Conservation (phyloP, 768 basidiomycete species). For the Saitozyma podzolica region DNA sequence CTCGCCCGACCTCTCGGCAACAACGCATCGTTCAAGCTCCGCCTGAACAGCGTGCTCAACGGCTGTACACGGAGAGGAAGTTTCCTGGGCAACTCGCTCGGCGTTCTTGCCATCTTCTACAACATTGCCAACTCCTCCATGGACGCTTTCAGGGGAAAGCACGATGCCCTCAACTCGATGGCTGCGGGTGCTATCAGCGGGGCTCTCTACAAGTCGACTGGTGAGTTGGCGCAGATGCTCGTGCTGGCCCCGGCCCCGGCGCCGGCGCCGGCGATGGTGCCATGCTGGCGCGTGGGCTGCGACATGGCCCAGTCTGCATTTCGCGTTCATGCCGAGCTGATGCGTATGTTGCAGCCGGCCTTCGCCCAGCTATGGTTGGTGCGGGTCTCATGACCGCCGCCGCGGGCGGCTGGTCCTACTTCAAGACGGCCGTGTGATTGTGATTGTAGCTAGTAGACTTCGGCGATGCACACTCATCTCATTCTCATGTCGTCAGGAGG, state of each 20-base stretch:
- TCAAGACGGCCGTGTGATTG: slow-evolving; percentile 63
- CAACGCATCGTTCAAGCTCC: slow-evolving; percentile 59
- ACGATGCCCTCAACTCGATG: slow-evolving; percentile 89
- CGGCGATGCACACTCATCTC: no score
- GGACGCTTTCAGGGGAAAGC: slow-evolving; percentile 82
- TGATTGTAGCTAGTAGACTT: no score
- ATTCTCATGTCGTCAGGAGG: no score
- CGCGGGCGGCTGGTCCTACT: slow-evolving; percentile 91
- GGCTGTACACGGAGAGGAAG: slow-evolving; percentile 94
- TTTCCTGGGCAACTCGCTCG: slow-evolving; percentile 97
- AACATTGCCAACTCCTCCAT: slow-evolving; percentile 95
- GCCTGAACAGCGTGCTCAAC: slow-evolving; percentile 96
- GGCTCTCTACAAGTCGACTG: slow-evolving; percentile 87
- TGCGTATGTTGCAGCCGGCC: slow-evolving; percentile 66
- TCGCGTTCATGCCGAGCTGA: slow-evolving; percentile 14
- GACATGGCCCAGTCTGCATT: neutral
- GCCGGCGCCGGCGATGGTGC: slow-evolving; percentile 40
- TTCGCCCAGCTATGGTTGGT: slow-evolving; percentile 83
- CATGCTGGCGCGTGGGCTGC: slow-evolving; percentile 12
- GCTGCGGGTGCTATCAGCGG: slow-evolving; percentile 87
- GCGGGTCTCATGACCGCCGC: slow-evolving; percentile 83
- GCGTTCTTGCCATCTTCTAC: slow-evolving; percentile 91
- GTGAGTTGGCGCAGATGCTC: slow-evolving; percentile 57
- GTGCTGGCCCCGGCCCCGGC: no score
- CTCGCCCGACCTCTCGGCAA: slow-evolving; percentile 65